These are phyloP conservation scores for Lupinus albus DNA, from an alignment of 306 rosid species.

Conservation along the genomic window DNA sequence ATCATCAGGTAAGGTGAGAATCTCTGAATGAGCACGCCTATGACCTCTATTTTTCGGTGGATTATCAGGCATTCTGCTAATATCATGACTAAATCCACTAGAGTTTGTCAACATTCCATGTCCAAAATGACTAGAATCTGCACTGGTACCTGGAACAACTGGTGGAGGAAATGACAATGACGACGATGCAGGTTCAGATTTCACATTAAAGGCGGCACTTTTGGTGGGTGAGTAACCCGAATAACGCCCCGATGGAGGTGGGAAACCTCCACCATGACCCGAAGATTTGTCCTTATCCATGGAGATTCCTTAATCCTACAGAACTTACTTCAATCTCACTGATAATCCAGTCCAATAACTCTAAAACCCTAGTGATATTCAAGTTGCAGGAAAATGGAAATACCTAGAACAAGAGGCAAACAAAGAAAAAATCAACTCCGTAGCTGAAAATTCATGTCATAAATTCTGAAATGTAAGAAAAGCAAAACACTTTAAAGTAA, in stretches of 20 bases:
- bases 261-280: slow-evolving; percentile 68
- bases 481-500: slow-evolving; percentile 2
- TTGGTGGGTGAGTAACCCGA: slow-evolving; percentile 58
- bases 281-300: slow-evolving; percentile 83
- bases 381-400: slow-evolving; percentile 16
- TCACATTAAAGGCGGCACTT: slow-evolving; percentile 57
- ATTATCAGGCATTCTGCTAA: slow-evolving; percentile 89
- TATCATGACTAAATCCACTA: slow-evolving; percentile 83
- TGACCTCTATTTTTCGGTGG: slow-evolving; percentile 86
- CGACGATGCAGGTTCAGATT: slow-evolving; percentile 60
- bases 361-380: slow-evolving; percentile 40
- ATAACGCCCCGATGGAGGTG: slow-evolving; percentile 74
- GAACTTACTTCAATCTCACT: slow-evolving; percentile 30
- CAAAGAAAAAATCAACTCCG: neutral
- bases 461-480: neutral
- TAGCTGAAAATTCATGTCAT: slow-evolving; percentile 18
- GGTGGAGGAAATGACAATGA: slow-evolving; percentile 56
- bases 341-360: slow-evolving; percentile 40
- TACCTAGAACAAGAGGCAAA: slow-evolving; percentile 7
- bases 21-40: slow-evolving; percentile 94
- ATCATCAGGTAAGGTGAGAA: slow-evolving; percentile 88
- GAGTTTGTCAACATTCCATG: slow-evolving; percentile 57
- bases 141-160: slow-evolving; percentile 55
- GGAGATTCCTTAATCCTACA: slow-evolving; percentile 32
- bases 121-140: slow-evolving; percentile 63